These are phyloP conservation scores for Cucurbita argyrosperma DNA, from an alignment of 306 rosid species.

Conservation along the genomic window DNA sequence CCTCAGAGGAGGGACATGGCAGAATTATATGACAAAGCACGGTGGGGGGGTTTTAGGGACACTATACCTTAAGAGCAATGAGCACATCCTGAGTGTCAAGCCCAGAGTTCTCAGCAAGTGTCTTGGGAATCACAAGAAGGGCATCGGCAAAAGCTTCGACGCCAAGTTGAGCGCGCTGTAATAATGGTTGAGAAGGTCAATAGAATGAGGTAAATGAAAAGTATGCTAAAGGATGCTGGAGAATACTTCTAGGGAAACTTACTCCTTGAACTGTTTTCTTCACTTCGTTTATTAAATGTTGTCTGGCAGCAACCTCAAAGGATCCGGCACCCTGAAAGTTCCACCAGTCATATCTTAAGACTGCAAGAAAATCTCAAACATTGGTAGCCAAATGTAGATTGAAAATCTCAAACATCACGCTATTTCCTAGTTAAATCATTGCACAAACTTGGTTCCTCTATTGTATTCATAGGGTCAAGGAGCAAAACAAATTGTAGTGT, in stretches of 20 bases:
- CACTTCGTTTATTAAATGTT: constrained; percentile 62
- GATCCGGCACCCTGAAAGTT: constrained; percentile 85
- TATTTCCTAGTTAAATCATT: background rate
- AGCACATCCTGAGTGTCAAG: constrained; percentile 84
- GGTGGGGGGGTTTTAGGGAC: background rate
- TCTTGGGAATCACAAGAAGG: constrained; percentile 93
- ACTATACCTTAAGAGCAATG: background rate
- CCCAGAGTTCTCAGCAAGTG: constrained; percentile 92
- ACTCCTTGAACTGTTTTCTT: constrained; percentile 97
- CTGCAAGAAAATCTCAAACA: background rate
- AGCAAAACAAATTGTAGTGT: background rate
- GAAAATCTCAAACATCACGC: background rate
- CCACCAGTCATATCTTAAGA: background rate
- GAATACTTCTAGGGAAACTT: constrained; percentile 1
- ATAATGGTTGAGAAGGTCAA: constrained; percentile 20
- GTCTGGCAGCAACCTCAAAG: constrained; percentile 96
- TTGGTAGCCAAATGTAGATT: background rate
- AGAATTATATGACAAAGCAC: background rate
- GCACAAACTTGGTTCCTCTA: background rate
- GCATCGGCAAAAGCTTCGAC: constrained; percentile 94
- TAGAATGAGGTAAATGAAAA: background rate
- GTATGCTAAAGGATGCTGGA: background rate
- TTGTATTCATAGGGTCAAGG: background rate
- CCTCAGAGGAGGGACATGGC: background rate
- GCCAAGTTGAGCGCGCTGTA: constrained; percentile 97